Percentiles rank a stretch among this genome's conserved stretches.
Conservation (phyloP, 2,329 filamentous ascomycete species). For the Aspergillus japonicus region DNA sequence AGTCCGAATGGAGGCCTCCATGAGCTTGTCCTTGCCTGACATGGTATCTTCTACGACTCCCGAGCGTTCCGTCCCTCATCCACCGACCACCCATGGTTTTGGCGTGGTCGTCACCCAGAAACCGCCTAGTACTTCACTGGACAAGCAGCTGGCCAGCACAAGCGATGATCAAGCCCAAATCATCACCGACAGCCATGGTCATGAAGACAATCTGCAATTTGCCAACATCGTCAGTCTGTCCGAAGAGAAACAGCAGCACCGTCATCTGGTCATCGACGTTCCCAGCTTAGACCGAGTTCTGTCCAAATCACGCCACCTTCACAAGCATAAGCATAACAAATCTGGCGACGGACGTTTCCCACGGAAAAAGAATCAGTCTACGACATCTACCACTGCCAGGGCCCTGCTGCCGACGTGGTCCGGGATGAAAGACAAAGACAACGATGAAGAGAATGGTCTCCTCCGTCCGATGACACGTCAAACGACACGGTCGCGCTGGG, state of each 20-base stretch:
- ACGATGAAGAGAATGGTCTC: slow-evolving; percentile 31
- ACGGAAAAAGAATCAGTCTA: slow-evolving; percentile 34
- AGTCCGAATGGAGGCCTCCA: neutral
- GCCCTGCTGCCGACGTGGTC: slow-evolving; percentile 34
- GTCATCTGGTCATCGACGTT: slow-evolving; percentile 20
- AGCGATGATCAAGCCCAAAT: slow-evolving; percentile 12
- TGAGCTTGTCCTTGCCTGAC: slow-evolving; percentile 9
- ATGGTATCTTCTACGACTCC: slow-evolving; percentile 16
- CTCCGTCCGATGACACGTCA: slow-evolving; percentile 33
- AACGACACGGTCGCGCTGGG: slow-evolving; percentile 33
- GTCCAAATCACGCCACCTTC: slow-evolving; percentile 14
- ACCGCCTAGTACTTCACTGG: slow-evolving; percentile 9
- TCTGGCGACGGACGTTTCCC: slow-evolving; percentile 33
- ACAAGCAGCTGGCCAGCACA: slow-evolving; percentile 12
- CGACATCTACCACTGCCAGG: slow-evolving; percentile 31
- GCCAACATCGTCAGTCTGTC: neutral
- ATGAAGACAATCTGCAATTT: neutral
- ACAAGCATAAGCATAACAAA: slow-evolving; percentile 31
- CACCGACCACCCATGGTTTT: slow-evolving; percentile 26
- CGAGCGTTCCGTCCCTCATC: slow-evolving; percentile 21
- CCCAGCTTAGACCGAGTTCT: slow-evolving; percentile 13
- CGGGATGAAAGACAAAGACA: slow-evolving; percentile 30
- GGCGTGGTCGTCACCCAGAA: slow-evolving; percentile 14
- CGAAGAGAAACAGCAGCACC: slow-evolving; percentile 20
- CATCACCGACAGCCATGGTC: slow-evolving; percentile 12